A percentile compares a stretch with the other conserved stretches of the same genome.
These are phyloP conservation scores for Candida palmyrensis DNA, from an alignment of 805 yeast genomes.

Conservation along the genomic window DNA sequence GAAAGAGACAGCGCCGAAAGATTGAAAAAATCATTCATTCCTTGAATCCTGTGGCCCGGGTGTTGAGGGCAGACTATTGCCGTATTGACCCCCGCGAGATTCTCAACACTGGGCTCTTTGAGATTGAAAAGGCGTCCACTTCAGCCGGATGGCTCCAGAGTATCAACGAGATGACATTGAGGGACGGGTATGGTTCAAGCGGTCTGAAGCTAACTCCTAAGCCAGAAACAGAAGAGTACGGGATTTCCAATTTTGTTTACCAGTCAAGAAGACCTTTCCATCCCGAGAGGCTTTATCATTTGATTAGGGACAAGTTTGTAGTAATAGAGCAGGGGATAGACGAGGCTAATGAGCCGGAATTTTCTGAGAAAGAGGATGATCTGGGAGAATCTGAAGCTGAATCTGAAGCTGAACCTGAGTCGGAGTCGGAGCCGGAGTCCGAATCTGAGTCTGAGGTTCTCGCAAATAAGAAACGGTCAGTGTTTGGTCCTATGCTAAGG, in stretches of 20 bases:
- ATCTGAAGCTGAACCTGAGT: slow-evolving; percentile 10
- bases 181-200: slow-evolving; percentile 25
- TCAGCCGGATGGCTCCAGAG: slow-evolving; percentile 44
- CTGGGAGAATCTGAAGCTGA: slow-evolving; percentile 8
- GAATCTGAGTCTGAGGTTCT: slow-evolving; percentile 20
- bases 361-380: slow-evolving; percentile 13
- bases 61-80: slow-evolving; percentile 30
- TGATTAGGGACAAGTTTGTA: slow-evolving; percentile 31
- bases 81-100: slow-evolving; percentile 31
- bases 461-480: slow-evolving; percentile 28
- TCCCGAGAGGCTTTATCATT: slow-evolving; percentile 35
- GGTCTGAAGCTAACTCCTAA: slow-evolving; percentile 26
- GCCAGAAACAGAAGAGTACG: slow-evolving; percentile 44
- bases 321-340: slow-evolving; percentile 16
- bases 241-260: slow-evolving; percentile 40
- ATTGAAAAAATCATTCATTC: slow-evolving; percentile 27
- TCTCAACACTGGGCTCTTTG: slow-evolving; percentile 31
- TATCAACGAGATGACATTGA: slow-evolving; percentile 29
- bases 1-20: slow-evolving; percentile 18
- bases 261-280: slow-evolving; percentile 39
- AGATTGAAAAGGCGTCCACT: slow-evolving; percentile 37
- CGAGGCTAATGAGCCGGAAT: slow-evolving; percentile 13
- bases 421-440: slow-evolving; percentile 9
- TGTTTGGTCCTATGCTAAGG: slow-evolving; percentile 33
- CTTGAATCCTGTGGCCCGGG: slow-evolving; percentile 40